These are phyloP conservation scores for Blastocystis sp. DNA, from an alignment of 352 stramenopile species.

Conservation along the genomic window DNA sequence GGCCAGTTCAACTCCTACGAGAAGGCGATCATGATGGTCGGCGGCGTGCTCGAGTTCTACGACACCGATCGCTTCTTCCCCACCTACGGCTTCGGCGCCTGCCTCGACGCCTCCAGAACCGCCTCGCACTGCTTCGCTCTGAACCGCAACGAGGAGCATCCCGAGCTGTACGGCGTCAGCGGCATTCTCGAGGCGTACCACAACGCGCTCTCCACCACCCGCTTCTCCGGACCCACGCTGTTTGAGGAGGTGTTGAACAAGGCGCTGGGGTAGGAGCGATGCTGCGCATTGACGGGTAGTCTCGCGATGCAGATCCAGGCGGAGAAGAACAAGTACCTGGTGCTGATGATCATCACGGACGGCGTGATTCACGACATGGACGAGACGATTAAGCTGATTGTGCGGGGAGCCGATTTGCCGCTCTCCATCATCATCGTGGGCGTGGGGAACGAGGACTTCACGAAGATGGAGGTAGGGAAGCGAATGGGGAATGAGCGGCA, in stretches of 20 bases:
- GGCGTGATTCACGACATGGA: slow-evolving; percentile 84
- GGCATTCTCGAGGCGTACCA: slow-evolving; percentile 79
- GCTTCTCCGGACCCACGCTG: slow-evolving; percentile 74
- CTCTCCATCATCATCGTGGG: slow-evolving; percentile 79
- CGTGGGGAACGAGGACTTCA: slow-evolving; percentile 78
- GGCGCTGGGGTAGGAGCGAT: slow-evolving; percentile 51
- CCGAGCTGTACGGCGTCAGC: slow-evolving; percentile 77
- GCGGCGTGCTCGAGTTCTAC: slow-evolving; percentile 77
- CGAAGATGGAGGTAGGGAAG: slow-evolving; percentile 74
- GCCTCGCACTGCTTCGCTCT: slow-evolving; percentile 87
- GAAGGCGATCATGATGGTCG: slow-evolving; percentile 77
- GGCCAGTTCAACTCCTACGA: slow-evolving; percentile 74
- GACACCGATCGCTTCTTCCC: slow-evolving; percentile 79
- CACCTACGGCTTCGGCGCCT: slow-evolving; percentile 81
- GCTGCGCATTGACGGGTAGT: neutral
- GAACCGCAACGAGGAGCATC: slow-evolving; percentile 77
- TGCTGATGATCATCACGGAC: slow-evolving; percentile 83
- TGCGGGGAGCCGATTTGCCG: slow-evolving; percentile 66
- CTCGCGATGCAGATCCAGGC: slow-evolving; percentile 15
- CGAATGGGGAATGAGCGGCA: neutral
- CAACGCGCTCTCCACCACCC: slow-evolving; percentile 68
- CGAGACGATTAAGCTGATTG: slow-evolving; percentile 70
- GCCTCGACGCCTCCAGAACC: slow-evolving; percentile 77
- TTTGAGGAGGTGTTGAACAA: slow-evolving; percentile 72
- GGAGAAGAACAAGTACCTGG: slow-evolving; percentile 76